phyloP scores from a whole-genome alignment of 2,329 filamentous ascomycete genomes.

The Plenodomus tracheiphilus region DNA sequence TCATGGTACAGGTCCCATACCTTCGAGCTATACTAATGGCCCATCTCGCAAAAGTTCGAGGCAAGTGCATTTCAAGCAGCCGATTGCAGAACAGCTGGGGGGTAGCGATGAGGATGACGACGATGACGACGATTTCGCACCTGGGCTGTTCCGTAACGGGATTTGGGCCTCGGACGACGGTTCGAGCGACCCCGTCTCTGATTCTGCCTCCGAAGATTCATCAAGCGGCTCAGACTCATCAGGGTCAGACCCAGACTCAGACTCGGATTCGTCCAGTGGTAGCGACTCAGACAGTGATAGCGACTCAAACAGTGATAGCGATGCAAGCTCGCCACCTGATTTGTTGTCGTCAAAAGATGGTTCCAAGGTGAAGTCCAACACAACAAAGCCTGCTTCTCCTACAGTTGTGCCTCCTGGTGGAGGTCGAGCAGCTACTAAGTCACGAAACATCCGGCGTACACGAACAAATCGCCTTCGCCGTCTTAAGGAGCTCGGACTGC shows the following conservation, averaged over 20 bases:
- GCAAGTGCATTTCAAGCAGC: slow-evolving; percentile 29
- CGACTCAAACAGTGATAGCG: slow-evolving; percentile 39
- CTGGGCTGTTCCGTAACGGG: too few species aligned
- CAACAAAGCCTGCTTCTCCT: neutral
- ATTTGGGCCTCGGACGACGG: slow-evolving; percentile 13
- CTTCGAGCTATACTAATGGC: neutral
- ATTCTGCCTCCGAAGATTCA: slow-evolving; percentile 21
- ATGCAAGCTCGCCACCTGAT: slow-evolving; percentile 37
- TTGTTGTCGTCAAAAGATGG: slow-evolving; percentile 24
- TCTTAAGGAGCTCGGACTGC: slow-evolving; percentile 57
- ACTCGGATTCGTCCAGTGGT: slow-evolving; percentile 38
- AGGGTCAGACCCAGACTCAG: slow-evolving; percentile 13
- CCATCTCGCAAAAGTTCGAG: slow-evolving; percentile 8
- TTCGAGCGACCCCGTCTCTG: slow-evolving; percentile 14
- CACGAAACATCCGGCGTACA: slow-evolving; percentile 60
- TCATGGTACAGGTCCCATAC: neutral
- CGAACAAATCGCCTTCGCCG: slow-evolving; percentile 54
- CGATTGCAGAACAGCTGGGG: slow-evolving; percentile 10
- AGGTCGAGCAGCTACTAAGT: slow-evolving; percentile 56
- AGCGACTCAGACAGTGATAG: slow-evolving; percentile 41
- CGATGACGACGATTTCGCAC: slow-evolving; percentile 30
- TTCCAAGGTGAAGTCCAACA: neutral
- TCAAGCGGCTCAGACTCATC: slow-evolving; percentile 30
- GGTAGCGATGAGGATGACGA: slow-evolving; percentile 27
- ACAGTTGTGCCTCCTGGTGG: slow-evolving; percentile 49